A percentile compares a stretch with the other conserved stretches of the same genome.
Conservation (phyloP, 1,284 basidiomycete genomes). For the Tausonia pullulans region DNA sequence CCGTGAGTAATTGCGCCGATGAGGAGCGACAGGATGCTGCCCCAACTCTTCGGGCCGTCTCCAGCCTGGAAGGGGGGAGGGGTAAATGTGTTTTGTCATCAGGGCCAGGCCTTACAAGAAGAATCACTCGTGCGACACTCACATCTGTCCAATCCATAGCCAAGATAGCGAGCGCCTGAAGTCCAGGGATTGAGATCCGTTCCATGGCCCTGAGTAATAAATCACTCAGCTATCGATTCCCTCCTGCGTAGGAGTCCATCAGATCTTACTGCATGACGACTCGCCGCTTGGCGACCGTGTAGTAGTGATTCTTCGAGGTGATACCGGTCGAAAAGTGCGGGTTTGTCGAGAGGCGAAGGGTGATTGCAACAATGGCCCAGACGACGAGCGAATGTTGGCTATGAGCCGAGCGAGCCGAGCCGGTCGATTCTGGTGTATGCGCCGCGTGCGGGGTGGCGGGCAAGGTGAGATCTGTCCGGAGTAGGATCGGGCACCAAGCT, state of each 20-base stretch:
- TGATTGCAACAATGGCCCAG: slow-evolving; percentile 3
- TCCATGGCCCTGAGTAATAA: background rate
- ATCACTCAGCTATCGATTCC: background rate
- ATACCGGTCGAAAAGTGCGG: background rate
- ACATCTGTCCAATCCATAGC: slow-evolving; percentile 6
- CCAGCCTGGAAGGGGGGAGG: background rate
- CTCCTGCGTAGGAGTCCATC: background rate
- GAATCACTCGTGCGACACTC: too few relatives aligned
- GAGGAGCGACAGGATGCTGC: slow-evolving; percentile 3
- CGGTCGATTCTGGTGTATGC: background rate
- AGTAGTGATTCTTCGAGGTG: slow-evolving; percentile 2
- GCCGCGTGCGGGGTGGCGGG: background rate
- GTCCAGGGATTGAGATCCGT: background rate
- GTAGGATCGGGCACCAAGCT: background rate
- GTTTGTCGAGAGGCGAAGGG: slow-evolving; percentile 11
- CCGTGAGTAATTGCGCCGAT: slow-evolving; percentile 8
- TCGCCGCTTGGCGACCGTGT: background rate
- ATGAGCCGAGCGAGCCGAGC: background rate
- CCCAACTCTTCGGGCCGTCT: slow-evolving; percentile 7
- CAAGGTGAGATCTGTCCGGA: slow-evolving; percentile 2
- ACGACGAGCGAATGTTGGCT: too few relatives aligned
- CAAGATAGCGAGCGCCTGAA: slow-evolving; percentile 12
- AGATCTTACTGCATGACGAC: slow-evolving; percentile 3
- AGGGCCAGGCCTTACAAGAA: too few relatives aligned
- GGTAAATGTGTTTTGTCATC: too few relatives aligned